Evolutionary conservation across 768 basidiomycete genomes (phyloP), one percentile per base, ranked within the genome.

Genomic region (Suillus discolor): DNA sequence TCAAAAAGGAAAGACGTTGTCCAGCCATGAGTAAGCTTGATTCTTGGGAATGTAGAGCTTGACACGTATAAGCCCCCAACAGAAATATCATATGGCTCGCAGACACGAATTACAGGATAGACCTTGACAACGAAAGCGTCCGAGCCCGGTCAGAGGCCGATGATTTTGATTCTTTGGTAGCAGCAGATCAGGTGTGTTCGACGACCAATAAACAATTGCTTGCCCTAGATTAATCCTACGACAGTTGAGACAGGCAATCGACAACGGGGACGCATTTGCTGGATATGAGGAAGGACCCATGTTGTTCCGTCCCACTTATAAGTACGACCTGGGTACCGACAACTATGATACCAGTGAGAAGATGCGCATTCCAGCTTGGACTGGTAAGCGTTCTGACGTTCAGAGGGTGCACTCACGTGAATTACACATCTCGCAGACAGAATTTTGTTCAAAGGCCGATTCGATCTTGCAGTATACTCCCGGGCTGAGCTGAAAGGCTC

Each of bases 271-370:
- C 11, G 94, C 89, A 2, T 99, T 99, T 71, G 73, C 76, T 18
- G 93, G 91, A 18, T 99, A 94, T 69, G 84, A 89, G 63, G 97
- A 99, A 77, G 97, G 94, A 0, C 93, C 93, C 0, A 75, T 99
- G 20, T 73, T 92, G n/a, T 99, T 99, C 80, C 82, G 88, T 16
- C 97, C 97, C 9, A 99, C 97, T 2, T 99, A 99, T 80, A 92
- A 94, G 68, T 99, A 96, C 72, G 89, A 92, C 72, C 73, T 90
- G 7, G 87, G 88, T 12, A 89, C 95, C 11, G 91, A 97, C 67
- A 83, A 83, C 57, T 99, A 98, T 74, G 97, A 99, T 75, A 92
- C 94, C 16, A 93, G 94, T 73, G 97, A 99, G 78, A 99, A 99
- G 81, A 87, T 90, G 85, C 87, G 97, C 31, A 91, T 97, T 73